phyloP scores from a whole-genome alignment of 371 early-diverging fungal species.

The Lichtheimia ramosa region DNA sequence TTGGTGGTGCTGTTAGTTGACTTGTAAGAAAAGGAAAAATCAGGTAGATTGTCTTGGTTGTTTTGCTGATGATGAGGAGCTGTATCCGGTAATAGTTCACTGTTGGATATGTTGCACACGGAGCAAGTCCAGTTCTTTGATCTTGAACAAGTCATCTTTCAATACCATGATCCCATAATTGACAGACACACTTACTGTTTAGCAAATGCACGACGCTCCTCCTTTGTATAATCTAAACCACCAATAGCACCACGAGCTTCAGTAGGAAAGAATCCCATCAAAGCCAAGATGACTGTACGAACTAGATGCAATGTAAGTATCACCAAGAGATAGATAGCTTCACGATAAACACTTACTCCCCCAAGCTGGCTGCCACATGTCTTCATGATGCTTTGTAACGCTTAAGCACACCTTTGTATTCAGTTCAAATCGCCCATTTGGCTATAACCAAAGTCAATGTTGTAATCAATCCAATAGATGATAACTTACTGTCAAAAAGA shows the following conservation, averaged over 20 bases:
- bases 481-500: constrained; percentile 76
- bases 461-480: too few species aligned
- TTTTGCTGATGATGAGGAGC: constrained; percentile 9
- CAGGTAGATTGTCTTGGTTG: constrained; percentile 16
- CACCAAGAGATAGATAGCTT: background rate
- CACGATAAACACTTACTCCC: constrained; percentile 52
- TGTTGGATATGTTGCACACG: constrained; percentile 23
- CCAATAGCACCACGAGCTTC: constrained; percentile 85
- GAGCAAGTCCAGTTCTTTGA: constrained; percentile 33
- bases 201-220: constrained; percentile 68
- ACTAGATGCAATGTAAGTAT: constrained; percentile 33
- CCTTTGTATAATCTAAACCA: constrained; percentile 72
- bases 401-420: constrained; percentile 91
- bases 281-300: constrained; percentile 84
- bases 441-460: constrained; percentile 34
- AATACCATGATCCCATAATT: background rate
- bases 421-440: constrained; percentile 89
- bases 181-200: constrained; percentile 49
- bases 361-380: constrained; percentile 96
- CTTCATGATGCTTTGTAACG: constrained; percentile 91
- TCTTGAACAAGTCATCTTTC: constrained; percentile 3
- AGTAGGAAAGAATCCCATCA: constrained; percentile 77
- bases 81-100: constrained; percentile 23
- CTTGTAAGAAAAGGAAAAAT: constrained; percentile 21
- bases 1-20: background rate